These are phyloP conservation scores for Hermanozyma aechmeae DNA, from an alignment of 805 yeast species.

Conservation along the genomic window DNA sequence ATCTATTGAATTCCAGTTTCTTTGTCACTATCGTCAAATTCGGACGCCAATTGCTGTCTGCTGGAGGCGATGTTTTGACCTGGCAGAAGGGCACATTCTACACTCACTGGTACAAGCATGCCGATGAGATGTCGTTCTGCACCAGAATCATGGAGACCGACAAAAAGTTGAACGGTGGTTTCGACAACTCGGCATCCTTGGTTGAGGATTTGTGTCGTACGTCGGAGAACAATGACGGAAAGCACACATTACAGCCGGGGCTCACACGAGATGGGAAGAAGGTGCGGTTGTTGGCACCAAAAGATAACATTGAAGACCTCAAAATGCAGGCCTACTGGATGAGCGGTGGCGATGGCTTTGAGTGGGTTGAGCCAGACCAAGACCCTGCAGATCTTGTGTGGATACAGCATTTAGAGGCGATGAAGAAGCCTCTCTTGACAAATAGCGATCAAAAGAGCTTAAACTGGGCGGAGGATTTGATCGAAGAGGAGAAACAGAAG, in stretches of 20 bases:
- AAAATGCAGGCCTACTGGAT: conserved; percentile 82
- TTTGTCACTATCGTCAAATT: conserved; percentile 31
- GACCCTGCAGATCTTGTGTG: conserved; percentile 71
- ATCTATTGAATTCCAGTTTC: conserved; percentile 30
- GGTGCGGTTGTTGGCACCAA: conserved; percentile 28
- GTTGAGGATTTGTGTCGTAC: conserved; percentile 29
- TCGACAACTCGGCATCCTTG: conserved; percentile 20
- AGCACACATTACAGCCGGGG: conserved; percentile 25
- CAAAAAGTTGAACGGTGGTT: conserved; percentile 35
- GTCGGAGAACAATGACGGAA: conserved; percentile 15
- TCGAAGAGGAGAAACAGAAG: conserved; percentile 10
- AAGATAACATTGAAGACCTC: conserved; percentile 17
- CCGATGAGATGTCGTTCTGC: conserved; percentile 62
- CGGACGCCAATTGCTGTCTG: conserved; percentile 31
- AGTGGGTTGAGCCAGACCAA: conserved; percentile 85
- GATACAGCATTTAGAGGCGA: conserved; percentile 20
- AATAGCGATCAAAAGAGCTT: conserved; percentile 10
- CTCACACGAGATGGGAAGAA: conserved; percentile 27
- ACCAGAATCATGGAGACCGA: conserved; percentile 60
- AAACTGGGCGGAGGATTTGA: conserved; percentile 34
- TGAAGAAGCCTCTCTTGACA: conserved; percentile 10
- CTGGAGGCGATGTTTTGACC: conserved; percentile 44
- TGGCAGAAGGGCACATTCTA: conserved; percentile 63
- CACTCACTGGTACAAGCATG: conserved; percentile 52
- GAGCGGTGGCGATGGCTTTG: conserved; percentile 76